Evolutionary conservation across 1,284 basidiomycete species (phyloP), one percentile per base, ranked within the genome.

Genomic region (Ganoderma multipileum): DNA sequence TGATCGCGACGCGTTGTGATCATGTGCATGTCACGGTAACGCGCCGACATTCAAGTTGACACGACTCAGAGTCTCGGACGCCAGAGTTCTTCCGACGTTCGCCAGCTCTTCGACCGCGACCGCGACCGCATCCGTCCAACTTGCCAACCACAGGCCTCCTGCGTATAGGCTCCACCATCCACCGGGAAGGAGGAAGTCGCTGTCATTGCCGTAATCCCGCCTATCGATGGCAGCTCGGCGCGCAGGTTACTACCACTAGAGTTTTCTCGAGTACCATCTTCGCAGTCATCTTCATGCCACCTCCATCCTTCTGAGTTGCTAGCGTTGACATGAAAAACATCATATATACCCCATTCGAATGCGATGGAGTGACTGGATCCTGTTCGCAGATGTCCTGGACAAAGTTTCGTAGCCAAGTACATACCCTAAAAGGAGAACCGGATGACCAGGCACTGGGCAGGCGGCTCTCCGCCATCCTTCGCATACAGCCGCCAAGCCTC

Each of bases 1-100:
- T 60, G 38, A 60, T 26, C 67, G 65, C 67, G 67, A 68, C 70
- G 63, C 65, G 70, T 71, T 57, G 33, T 59, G 55, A 28, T 71
- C 70, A 71, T 65, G 70, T 71, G 70, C 42, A 7, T 33, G 69
- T 71, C 33, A 59, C 60, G 64, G 62, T 58, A 26, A 26, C 12
- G 64, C 26, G 28, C 28, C 23, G n/a, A 33, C 42, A n/a, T 23
- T 20, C 20, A 23, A 11, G n/a, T 38, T 23, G 47, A n/a, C n/a
- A n/a, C n/a, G n/a, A n/a, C n/a, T n/a, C n/a, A n/a, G n/a, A n/a
- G n/a, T n/a, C n/a, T n/a, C n/a, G n/a, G n/a, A 23, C 44, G 44
- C 44, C 30, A 12, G 30, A 28, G 14, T 16, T 16, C 6, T 11
- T 1, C 5, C 28, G 23, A 50, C 23, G 6, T 20, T 20, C 30